Evolutionary conservation across 257 asterid species (phyloP).

Genomic region (Salvia miltiorrhiza): DNA sequence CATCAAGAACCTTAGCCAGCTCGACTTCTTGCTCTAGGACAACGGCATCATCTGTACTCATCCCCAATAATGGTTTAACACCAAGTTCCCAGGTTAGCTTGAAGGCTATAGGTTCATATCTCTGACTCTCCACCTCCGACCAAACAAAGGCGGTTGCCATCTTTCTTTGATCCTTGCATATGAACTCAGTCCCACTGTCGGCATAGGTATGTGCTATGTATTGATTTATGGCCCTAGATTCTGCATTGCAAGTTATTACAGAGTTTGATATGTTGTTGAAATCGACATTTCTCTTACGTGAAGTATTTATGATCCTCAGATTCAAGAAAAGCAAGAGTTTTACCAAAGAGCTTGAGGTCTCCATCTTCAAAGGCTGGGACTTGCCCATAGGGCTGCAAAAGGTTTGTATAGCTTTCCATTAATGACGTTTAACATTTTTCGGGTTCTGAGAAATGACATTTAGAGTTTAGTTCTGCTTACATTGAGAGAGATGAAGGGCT

Average conservation of each 20-base stretch:
- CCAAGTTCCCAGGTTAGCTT: constrained; percentile 43
- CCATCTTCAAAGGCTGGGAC: constrained; percentile 37
- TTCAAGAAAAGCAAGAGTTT: not conserved
- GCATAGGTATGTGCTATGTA: constrained; percentile 45
- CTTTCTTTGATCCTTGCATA: constrained; percentile 39
- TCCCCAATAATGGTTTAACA: constrained; percentile 45
- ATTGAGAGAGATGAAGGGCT: constrained; percentile 43
- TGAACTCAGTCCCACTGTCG: constrained; percentile 43
- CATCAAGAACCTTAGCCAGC: constrained; percentile 48
- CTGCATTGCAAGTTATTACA: constrained; percentile 31
- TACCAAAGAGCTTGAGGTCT: constrained; percentile 33
- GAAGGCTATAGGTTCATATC: constrained; percentile 41
- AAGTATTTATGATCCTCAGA: not conserved
- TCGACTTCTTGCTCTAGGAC: constrained; percentile 31
- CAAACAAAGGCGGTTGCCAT: constrained; percentile 36
- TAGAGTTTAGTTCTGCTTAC: constrained; percentile 26
- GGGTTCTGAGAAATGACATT: not conserved
- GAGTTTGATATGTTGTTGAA: not conserved
- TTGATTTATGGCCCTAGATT: constrained; percentile 63
- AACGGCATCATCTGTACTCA: constrained; percentile 31
- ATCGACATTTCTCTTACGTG: not conserved
- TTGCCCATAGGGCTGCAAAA: constrained; percentile 38
- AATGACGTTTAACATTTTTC: not conserved
- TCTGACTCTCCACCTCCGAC: constrained; percentile 66
- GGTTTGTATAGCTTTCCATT: not conserved